These are phyloP conservation scores for Takashimella koratensis DNA, from an alignment of 1,284 basidiomycete genomes.

Conservation along the genomic window DNA sequence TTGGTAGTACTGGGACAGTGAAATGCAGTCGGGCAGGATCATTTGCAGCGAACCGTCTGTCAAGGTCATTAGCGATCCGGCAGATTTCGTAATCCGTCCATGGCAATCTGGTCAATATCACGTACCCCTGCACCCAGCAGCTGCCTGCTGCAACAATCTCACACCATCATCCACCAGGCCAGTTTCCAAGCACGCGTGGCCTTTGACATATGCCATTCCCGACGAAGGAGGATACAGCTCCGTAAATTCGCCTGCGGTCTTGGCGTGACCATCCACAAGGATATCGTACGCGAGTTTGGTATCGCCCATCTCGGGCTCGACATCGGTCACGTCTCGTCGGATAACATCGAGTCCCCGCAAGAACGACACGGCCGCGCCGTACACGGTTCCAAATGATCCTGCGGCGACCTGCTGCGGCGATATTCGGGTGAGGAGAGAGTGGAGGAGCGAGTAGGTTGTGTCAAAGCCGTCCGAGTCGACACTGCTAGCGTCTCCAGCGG, in stretches of 20 bases:
- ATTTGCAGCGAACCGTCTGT: conserved; percentile 53
- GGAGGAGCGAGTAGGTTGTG: conserved; percentile 64
- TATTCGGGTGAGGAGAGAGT: conserved; percentile 58
- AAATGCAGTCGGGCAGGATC: conserved; percentile 61
- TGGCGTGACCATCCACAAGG: conserved; percentile 61
- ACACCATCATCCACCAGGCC: conserved; percentile 72
- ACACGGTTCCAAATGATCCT: conserved; percentile 52
- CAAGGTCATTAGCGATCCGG: conserved; percentile 50
- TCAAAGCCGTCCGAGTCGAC: conserved; percentile 31
- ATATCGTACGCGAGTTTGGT: conserved; percentile 67
- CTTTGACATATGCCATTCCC: conserved; percentile 69
- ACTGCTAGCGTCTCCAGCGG: conserved; percentile 10
- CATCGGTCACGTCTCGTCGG: conserved; percentile 16
- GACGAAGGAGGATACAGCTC: conserved; percentile 71
- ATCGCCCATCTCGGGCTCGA: conserved; percentile 51
- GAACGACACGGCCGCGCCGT: conserved; percentile 14
- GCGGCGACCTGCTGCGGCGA: conserved; percentile 46
- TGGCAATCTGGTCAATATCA: conserved; percentile 6
- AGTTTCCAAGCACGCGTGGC: conserved; percentile 64
- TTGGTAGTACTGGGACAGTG: conserved; percentile 69
- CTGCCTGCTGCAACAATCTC: conserved; percentile 66
- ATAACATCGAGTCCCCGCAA: conserved; percentile 15
- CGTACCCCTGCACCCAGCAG: conserved; percentile 68
- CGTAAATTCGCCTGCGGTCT: conserved; percentile 62
- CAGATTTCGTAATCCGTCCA: conserved; percentile 3